These are phyloP conservation scores for Diplodia mutila DNA, from an alignment of 2,329 filamentous ascomycete genomes.

Conservation along the genomic window DNA sequence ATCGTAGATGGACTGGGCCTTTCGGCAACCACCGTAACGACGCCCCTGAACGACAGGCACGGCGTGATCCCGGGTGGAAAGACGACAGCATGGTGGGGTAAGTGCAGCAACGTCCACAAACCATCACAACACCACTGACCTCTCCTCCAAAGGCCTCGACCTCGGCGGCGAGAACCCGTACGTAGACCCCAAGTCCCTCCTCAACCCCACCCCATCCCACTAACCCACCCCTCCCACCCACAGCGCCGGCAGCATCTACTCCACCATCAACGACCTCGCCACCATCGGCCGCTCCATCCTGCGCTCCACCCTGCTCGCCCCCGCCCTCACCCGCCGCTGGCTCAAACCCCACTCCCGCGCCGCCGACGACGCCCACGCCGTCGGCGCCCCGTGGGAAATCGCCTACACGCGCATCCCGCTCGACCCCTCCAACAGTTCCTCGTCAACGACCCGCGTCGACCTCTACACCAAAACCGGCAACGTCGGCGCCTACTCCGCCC, in stretches of 20 bases:
- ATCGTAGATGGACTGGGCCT: slow-evolving; percentile 47
- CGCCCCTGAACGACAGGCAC: slow-evolving; percentile 32
- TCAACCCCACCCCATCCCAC: slow-evolving; percentile 17
- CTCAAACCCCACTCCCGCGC: slow-evolving; percentile 33
- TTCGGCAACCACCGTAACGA: slow-evolving; percentile 41
- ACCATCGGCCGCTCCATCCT: slow-evolving; percentile 33
- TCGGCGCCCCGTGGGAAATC: slow-evolving; percentile 35
- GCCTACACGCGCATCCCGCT: slow-evolving; percentile 30
- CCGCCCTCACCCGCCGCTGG: slow-evolving; percentile 31
- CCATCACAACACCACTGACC: neutral
- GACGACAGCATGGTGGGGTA: slow-evolving; percentile 28
- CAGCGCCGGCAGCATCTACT: slow-evolving; percentile 37
- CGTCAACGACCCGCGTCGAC: slow-evolving; percentile 9
- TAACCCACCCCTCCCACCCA: neutral
- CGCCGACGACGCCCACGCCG: slow-evolving; percentile 27
- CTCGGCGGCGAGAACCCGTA: slow-evolving; percentile 3
- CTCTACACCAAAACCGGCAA: slow-evolving; percentile 32
- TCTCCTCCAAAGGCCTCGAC: neutral
- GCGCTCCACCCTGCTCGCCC: slow-evolving; percentile 31
- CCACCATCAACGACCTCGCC: slow-evolving; percentile 31
- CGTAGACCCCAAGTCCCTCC: no score
- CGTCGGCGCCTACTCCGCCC: slow-evolving; percentile 20
- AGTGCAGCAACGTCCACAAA: neutral
- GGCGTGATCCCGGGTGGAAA: slow-evolving; percentile 43
- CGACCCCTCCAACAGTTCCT: no score